These are phyloP conservation scores for Clonostachys sp. DNA, from an alignment of 2,329 filamentous ascomycete species.

Conservation along the genomic window DNA sequence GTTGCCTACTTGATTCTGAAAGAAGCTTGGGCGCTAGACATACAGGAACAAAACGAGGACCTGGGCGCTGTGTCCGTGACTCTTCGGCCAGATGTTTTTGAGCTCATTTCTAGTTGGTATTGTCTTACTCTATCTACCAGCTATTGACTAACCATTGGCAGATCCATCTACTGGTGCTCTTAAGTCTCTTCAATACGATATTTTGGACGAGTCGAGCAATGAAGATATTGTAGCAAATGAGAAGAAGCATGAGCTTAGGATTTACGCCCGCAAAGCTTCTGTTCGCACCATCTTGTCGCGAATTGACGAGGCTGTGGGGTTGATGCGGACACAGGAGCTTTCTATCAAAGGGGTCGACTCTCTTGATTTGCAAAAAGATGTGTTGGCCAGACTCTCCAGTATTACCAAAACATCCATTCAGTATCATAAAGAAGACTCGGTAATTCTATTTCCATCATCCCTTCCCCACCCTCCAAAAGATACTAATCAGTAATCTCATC, in stretches of 20 bases:
- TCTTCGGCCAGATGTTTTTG: constrained; percentile 33
- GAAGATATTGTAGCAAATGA: constrained; percentile 17
- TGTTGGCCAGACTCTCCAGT: constrained; percentile 20
- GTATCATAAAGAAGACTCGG: constrained; percentile 8
- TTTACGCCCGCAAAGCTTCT: constrained; percentile 19
- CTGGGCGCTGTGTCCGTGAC: constrained; percentile 33
- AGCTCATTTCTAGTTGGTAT: constrained; percentile 35
- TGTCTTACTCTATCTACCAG: too few relatives aligned
- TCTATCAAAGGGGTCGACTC: constrained; percentile 12
- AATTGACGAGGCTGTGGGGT: constrained; percentile 20
- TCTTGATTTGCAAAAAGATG: constrained; percentile 6
- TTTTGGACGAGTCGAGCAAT: constrained; percentile 20
- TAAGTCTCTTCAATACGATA: constrained; percentile 16
- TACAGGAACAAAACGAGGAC: constrained; percentile 35
- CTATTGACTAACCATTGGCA: neutral
- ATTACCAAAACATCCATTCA: constrained; percentile 24
- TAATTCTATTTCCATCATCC: constrained; percentile 7
- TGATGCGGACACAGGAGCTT: constrained; percentile 16
- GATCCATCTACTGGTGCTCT: constrained; percentile 9
- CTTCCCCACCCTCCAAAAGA: too few relatives aligned
- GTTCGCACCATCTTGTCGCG: constrained; percentile 25
- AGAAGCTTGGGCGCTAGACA: constrained; percentile 44
- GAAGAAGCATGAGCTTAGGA: constrained; percentile 15
- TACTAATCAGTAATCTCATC: too few relatives aligned
- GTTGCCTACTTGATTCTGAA: constrained; percentile 38